phyloP scores from a whole-genome alignment of 1,139 yeast species.

The Torulaspora globosa region DNA sequence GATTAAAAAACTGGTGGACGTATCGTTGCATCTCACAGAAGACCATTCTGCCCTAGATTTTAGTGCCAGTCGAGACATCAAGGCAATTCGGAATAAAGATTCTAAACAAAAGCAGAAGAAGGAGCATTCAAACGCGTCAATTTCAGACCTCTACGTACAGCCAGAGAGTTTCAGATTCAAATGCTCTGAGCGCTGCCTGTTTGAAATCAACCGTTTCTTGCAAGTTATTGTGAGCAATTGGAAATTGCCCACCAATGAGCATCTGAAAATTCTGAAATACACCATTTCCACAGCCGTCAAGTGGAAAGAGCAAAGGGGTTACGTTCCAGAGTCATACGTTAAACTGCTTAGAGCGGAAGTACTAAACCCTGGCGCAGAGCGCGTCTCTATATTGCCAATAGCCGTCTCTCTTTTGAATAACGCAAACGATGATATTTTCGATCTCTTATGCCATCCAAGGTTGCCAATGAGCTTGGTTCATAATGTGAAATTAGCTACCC shows the following conservation, averaged over 20 bases:
- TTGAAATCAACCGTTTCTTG: constrained; percentile 48
- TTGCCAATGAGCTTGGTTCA: constrained; percentile 59
- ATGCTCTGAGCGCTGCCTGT: constrained; percentile 41
- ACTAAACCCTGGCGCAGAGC: constrained; percentile 59
- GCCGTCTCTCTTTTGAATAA: constrained; percentile 45
- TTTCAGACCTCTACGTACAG: constrained; percentile 71
- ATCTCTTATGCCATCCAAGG: constrained; percentile 68
- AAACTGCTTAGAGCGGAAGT: constrained; percentile 50
- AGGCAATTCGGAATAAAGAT: constrained; percentile 12
- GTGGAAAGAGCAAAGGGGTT: constrained; percentile 28
- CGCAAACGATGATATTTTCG: constrained; percentile 43
- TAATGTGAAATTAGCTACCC: constrained; percentile 31
- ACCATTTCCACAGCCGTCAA: constrained; percentile 39
- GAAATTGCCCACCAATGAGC: constrained; percentile 56
- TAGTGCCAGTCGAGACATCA: constrained; percentile 21
- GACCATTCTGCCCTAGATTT: constrained; percentile 34
- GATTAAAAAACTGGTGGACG: constrained; percentile 38
- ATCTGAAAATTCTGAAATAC: constrained; percentile 58
- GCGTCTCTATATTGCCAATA: constrained; percentile 65
- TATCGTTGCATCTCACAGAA: constrained; percentile 34
- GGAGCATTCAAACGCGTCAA: constrained; percentile 42
- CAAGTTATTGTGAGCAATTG: constrained; percentile 47
- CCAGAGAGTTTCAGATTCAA: constrained; percentile 51
- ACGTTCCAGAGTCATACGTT: constrained; percentile 35
- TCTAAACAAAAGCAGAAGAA: constrained; percentile 42